Percentiles rank a stretch among this genome's conserved stretches.
Conservation (phyloP, 2,329 filamentous ascomycete species). For the Arthrobotrys megalospora region DNA sequence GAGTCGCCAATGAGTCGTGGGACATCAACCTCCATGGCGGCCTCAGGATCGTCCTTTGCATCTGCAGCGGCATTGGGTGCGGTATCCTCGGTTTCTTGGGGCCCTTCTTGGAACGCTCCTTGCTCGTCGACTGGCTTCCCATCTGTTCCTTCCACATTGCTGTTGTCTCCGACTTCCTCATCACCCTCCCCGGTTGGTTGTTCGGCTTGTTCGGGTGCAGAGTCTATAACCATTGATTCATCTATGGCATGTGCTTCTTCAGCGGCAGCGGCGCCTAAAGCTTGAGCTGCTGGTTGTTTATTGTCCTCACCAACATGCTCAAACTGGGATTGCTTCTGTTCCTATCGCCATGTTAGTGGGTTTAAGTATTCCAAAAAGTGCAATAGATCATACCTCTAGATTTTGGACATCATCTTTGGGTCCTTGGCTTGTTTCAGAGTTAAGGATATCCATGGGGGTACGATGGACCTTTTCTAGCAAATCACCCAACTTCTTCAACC, state of each 20-base stretch:
- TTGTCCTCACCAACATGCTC: slow-evolving; percentile 92
- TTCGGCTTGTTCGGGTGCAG: slow-evolving; percentile 70
- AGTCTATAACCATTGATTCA: slow-evolving; percentile 87
- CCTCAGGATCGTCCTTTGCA: slow-evolving; percentile 46
- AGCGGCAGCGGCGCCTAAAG: slow-evolving; percentile 87
- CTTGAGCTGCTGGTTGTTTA: slow-evolving; percentile 86
- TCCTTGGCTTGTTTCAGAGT: slow-evolving; percentile 73
- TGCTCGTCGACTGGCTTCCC: slow-evolving; percentile 63
- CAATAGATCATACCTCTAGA: slow-evolving; percentile 65
- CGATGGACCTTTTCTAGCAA: slow-evolving; percentile 93
- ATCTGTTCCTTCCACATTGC: slow-evolving; percentile 66
- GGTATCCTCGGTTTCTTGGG: slow-evolving; percentile 21
- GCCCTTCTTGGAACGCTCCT: slow-evolving; percentile 40
- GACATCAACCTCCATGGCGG: slow-evolving; percentile 33
- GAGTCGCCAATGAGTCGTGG: slow-evolving; percentile 36
- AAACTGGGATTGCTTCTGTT: slow-evolving; percentile 87
- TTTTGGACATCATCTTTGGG: slow-evolving; percentile 70
- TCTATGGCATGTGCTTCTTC: slow-evolving; percentile 90
- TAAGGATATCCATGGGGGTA: slow-evolving; percentile 85
- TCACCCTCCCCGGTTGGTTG: slow-evolving; percentile 68
- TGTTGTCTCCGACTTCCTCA: slow-evolving; percentile 64
- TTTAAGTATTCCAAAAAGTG: slow-evolving; percentile 44
- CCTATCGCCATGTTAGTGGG: slow-evolving; percentile 65
- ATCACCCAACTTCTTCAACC: slow-evolving; percentile 95
- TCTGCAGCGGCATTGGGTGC: slow-evolving; percentile 16